Evolutionary conservation across 345 rosid species (phyloP).

Genomic region (Psidium friedrichsthalianum): DNA sequence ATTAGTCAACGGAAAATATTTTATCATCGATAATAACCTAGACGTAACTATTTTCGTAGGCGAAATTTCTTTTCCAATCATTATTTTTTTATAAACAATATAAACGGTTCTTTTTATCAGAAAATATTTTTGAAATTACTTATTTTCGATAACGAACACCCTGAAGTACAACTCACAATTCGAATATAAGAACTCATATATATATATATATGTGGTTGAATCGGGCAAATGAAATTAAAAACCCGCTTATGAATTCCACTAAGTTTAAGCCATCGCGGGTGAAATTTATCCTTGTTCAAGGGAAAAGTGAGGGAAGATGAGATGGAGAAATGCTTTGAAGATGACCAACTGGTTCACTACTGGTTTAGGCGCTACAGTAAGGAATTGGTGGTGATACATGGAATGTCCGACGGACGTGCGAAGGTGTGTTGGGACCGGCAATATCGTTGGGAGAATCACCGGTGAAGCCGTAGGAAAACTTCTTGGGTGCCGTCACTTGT

Average conservation of each 20-base stretch:
- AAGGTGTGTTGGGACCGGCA: background rate
- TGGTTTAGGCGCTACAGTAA: background rate
- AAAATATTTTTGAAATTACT: no score
- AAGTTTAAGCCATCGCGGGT: background rate
- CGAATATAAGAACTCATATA: background rate
- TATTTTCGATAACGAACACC: no score
- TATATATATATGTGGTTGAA: background rate
- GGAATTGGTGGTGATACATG: no score
- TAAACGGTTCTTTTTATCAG: no score
- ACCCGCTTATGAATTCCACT: background rate
- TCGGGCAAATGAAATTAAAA: background rate
- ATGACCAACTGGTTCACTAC: background rate
- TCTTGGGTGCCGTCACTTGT: background rate
- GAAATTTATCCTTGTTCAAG: background rate
- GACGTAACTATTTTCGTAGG: no score
- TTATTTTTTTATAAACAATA: no score
- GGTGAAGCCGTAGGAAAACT: background rate
- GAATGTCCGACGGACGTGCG: background rate
- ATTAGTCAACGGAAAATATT: no score
- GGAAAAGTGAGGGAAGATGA: background rate
- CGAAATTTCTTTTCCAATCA: no score
- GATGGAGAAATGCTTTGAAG: background rate
- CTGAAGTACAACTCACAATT: background rate
- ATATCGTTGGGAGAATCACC: background rate
- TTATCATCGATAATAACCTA: no score